These are phyloP conservation scores for Hansfordia pulvinata DNA, from an alignment of 2,329 filamentous ascomycete species.

Conservation along the genomic window DNA sequence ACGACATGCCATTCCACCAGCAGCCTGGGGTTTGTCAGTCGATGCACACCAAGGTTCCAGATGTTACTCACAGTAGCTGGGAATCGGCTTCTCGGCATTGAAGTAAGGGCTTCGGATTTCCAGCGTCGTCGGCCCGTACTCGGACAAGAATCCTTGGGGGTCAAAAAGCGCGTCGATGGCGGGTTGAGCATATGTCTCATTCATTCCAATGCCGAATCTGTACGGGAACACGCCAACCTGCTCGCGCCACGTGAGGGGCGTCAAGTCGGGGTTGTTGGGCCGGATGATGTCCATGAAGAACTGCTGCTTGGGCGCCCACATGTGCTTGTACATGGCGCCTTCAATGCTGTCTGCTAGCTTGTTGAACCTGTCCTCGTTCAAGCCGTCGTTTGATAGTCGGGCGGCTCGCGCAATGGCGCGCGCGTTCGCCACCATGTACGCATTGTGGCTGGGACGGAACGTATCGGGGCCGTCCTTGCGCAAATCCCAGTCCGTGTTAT, in stretches of 20 bases:
- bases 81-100: slow-evolving; percentile 17
- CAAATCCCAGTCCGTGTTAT: slow-evolving; percentile 15
- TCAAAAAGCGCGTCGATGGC: slow-evolving; percentile 20
- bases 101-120: slow-evolving; percentile 25
- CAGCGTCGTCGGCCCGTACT: slow-evolving; percentile 26
- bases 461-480: slow-evolving; percentile 23
- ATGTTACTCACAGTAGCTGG: slow-evolving; percentile 11
- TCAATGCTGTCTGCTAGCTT: slow-evolving; percentile 19
- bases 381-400: slow-evolving; percentile 15
- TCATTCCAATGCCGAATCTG: slow-evolving; percentile 24
- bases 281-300: slow-evolving; percentile 25
- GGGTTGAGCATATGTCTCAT: slow-evolving; percentile 13
- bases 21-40: slow-evolving; percentile 14
- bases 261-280: slow-evolving; percentile 20
- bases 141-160: slow-evolving; percentile 19
- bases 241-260: slow-evolving; percentile 20
- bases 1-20: slow-evolving; percentile 29
- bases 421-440: slow-evolving; percentile 28
- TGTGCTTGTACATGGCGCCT: slow-evolving; percentile 16
- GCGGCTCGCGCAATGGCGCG: slow-evolving; percentile 23
- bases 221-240: slow-evolving; percentile 27
- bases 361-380: slow-evolving; percentile 16
- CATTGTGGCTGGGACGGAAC: slow-evolving; percentile 26
- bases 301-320: slow-evolving; percentile 22
- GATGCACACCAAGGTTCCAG: background rate